Evolutionary conservation across 352 stramenopile genomes (phyloP).

Genomic region (Phytophthora niederhauseri): DNA sequence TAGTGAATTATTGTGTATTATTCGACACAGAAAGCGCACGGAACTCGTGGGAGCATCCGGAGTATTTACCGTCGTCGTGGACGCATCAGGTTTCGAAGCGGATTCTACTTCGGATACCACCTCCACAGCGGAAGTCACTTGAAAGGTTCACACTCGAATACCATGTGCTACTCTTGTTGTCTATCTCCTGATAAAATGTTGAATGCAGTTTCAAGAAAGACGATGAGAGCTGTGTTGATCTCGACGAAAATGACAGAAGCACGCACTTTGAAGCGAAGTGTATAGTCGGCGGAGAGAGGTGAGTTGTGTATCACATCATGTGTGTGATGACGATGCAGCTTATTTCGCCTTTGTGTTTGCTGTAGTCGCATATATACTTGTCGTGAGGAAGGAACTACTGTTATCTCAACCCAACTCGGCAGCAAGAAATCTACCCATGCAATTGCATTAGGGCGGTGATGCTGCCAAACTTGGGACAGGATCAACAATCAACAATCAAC

Average conservation of each 20-base stretch:
- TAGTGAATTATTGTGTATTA: background rate
- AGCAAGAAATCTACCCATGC: slow-evolving; percentile 6
- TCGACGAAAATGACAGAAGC: background rate
- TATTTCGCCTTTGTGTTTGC: slow-evolving; percentile 1
- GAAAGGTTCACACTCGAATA: slow-evolving; percentile 14
- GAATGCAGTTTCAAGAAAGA: background rate
- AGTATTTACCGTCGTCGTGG: slow-evolving; percentile 72
- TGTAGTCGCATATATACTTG: slow-evolving; percentile 37
- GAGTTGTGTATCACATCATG: background rate
- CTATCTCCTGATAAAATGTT: background rate
- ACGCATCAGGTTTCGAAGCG: slow-evolving; percentile 66
- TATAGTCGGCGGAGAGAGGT: slow-evolving; percentile 56
- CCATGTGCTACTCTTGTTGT: background rate
- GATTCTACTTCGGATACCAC: slow-evolving; percentile 50
- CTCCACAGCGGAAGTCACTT: background rate
- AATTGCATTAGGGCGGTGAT: background rate
- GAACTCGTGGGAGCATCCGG: slow-evolving; percentile 49
- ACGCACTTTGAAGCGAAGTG: slow-evolving; percentile 56
- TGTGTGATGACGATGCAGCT: slow-evolving; percentile 1
- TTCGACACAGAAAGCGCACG: slow-evolving; percentile 21
- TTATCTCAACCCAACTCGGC: slow-evolving; percentile 14
- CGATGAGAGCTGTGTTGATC: background rate
- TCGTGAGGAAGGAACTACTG: slow-evolving; percentile 13
- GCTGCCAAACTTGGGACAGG: background rate
- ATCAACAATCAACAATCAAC: background rate